A percentile compares a stretch with the other conserved stretches of the same genome.
phyloP scores from a whole-genome alignment of 164 flowering plant species.

The Malania oleifera region DNA sequence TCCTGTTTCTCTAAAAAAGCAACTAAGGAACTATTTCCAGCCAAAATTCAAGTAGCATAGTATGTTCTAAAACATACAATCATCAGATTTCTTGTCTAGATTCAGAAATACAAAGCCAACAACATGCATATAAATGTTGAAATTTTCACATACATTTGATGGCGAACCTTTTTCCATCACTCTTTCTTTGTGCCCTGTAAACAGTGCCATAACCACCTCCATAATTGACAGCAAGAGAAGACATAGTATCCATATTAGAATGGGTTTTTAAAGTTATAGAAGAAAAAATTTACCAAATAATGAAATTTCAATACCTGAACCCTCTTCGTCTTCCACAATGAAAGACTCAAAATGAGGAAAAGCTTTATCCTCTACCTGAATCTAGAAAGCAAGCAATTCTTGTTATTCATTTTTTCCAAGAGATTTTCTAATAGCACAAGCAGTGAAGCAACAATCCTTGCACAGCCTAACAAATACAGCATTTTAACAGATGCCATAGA shows the following conservation, averaged over 20 bases:
- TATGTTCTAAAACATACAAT: no score
- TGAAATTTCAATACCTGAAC: constrained; percentile 40
- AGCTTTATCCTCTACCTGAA: constrained; percentile 26
- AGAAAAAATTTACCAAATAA: neutral
- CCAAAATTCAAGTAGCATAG: no score
- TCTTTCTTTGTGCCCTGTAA: constrained; percentile 43
- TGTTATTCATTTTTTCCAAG: neutral
- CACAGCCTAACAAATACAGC: neutral
- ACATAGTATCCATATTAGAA: neutral
- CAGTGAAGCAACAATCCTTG: neutral
- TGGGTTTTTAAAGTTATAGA: neutral
- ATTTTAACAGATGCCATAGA: neutral
- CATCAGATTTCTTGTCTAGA: no score
- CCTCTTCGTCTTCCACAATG: constrained; percentile 75
- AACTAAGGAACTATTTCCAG: no score
- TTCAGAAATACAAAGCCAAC: neutral
- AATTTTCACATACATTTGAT: constrained; percentile 40
- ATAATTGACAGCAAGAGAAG: neutral
- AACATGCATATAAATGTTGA: neutral
- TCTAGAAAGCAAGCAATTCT: constrained; percentile 27
- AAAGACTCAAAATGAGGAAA: constrained; percentile 56
- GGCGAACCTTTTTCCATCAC: constrained; percentile 43
- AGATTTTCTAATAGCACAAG: neutral
- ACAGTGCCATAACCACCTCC: constrained; percentile 73
- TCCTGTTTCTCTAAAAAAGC: no score